Evolutionary conservation across 148 eudicot species (phyloP), one percentile per base, ranked within the genome.

Genomic region (Oxyria digyna): DNA sequence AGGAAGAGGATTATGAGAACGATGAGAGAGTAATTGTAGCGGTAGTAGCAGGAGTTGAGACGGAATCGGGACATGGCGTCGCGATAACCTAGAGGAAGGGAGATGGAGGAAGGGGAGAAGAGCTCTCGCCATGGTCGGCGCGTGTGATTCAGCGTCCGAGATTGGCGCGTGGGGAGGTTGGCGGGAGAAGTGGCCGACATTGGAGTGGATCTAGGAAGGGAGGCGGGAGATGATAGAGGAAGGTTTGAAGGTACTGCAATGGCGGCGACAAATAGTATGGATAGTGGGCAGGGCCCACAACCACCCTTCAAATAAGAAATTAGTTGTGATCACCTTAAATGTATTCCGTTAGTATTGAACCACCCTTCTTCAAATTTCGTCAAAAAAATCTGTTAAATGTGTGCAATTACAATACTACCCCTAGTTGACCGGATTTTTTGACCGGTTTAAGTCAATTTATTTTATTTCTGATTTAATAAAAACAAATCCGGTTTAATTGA

Each of bases 51-150:
- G 64, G 81, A 62, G 77, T 90, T 90, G 8, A 84, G 81, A 20
- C 89, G 78, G 73, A 85, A 26, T 8, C 89, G 80, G 24, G 83
- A 17, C 64, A 70, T 81, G 75, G 86, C 77, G 0, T 74, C 78
- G 37, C 80, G 14, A 80, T 87, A 87, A 74, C 76, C 59, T 74
- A 31, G 33, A 46, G 96, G 96, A 4, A 71, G 69, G 12, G 89
- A 82, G 73, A 84, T 23, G 42, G 83, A 48, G 62, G 85, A 48
- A 20, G 45, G 55, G 52, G 86, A 85, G 67, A 90, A 71, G 74
- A 90, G 71, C 40, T 78, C 75, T 0, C 81, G 73, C 94, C 91
- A 87, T 54, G 93, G 89, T 6, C 91, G 94, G 69, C 78, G 80
- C 54, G 74, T 71, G 76, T 87, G 70, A 45, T 76, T 45, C 43